Base-by-base conservation (phyloP, 192 early-diverging fungal genomes). In the Linnemannia elongata region DNA sequence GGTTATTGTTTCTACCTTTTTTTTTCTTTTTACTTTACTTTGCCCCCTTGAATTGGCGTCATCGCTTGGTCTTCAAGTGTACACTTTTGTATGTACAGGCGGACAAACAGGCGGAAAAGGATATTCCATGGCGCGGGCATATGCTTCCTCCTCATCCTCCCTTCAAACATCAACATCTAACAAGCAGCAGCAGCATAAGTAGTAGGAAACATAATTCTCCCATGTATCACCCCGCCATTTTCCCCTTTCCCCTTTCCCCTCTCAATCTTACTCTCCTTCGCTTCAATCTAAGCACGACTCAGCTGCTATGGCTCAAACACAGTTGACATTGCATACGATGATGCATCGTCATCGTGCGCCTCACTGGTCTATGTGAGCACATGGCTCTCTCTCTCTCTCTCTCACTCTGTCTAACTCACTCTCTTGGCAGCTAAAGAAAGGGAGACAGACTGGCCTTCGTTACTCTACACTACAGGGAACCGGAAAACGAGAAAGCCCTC, bases 31-130 rank as follows among this genome's bases (percentile, higher is more conserved):
- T 38, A 47, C 22, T 27, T 47, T 68, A 45, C 18, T 41, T 76
- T 2, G 17, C 39, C 41, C 63, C 52, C 63, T 75, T 75, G 79
- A 69, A 69, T 55, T 24, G 41, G 35, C 79, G 63, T 81, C 79
- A 74, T 81, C 72, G 70, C 30, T 36, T 49, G 60, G 6, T 8
- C 27, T 66, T 66, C 27, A 66, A 66, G 33, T 66, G n/a, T 10
- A 66, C 60, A 66, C 60, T 3, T 33, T 33, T 60, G 55, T 27
- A 57, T 57, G 60, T 27, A 30, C n/a, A 12, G 60, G 13, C 13
- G 12, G 30, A 66, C 30, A 66, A 60, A 66, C 27, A 13, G 60
- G 12, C 60, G 30, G 60, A 66, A 66, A 33, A 66, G 30, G n/a
- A 33, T 66, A 30, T 66, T 30, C 10, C 30, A 30, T 30, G 30